Evolutionary conservation across 768 basidiomycete genomes (phyloP).

Genomic region (Psilocybe azurescens): DNA sequence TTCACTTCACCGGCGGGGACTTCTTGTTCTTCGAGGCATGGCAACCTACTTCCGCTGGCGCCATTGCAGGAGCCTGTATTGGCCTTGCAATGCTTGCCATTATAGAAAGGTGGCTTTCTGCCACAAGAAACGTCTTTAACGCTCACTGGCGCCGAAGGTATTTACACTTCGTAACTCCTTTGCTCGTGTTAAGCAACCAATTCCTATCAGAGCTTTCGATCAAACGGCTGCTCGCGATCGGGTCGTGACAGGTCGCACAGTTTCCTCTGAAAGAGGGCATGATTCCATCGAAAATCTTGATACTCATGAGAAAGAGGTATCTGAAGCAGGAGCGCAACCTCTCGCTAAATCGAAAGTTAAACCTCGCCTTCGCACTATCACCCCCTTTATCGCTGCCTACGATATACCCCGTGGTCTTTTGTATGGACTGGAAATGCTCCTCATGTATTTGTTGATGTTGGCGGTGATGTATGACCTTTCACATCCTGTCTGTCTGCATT

Average conservation of each 20-base stretch:
- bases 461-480: constrained; percentile 67
- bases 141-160: constrained; percentile 66
- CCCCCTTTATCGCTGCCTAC: constrained; percentile 70
- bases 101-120: constrained; percentile 72
- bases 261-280: background rate
- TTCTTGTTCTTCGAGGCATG: constrained; percentile 70
- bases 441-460: constrained; percentile 80
- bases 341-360: constrained; percentile 12
- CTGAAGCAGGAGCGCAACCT: background rate
- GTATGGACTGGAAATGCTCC: constrained; percentile 62
- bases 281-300: constrained; percentile 7
- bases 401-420: constrained; percentile 76
- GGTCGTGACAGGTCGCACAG: constrained; percentile 3
- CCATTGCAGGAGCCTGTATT: constrained; percentile 78
- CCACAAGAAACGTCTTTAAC: constrained; percentile 57
- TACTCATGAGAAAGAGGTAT: constrained; percentile 1
- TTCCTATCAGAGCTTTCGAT: constrained; percentile 23
- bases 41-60: constrained; percentile 70
- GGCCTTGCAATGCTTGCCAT: constrained; percentile 70
- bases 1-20: constrained; percentile 74
- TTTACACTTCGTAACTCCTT: constrained; percentile 2
- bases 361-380: constrained; percentile 39
- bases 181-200: background rate
- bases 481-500: constrained; percentile 4
- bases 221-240: constrained; percentile 20